Percentiles rank a stretch among this genome's conserved stretches.
phyloP scores from a whole-genome alignment of 495 filamentous ascomycete genomes.

The Delitschia confertaspora region DNA sequence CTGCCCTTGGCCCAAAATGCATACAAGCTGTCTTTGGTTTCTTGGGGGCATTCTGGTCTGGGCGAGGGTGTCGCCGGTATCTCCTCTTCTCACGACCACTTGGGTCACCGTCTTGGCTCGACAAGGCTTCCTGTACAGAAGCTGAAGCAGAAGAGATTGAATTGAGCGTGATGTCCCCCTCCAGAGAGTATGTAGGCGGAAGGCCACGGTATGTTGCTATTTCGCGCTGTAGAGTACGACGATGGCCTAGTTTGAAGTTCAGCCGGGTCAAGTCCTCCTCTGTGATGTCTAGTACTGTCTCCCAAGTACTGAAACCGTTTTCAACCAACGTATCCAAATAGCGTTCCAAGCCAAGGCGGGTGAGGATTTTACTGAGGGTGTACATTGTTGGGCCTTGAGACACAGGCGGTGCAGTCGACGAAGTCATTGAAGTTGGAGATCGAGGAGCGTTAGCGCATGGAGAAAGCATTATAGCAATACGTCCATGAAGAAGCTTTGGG shows the following conservation, averaged over 20 bases:
- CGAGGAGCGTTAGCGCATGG: no score
- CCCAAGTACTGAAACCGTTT: conserved; percentile 26
- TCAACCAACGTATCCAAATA: conserved; percentile 12
- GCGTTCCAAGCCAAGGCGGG: conserved; percentile 9
- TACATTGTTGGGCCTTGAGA: background rate
- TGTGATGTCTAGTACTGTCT: conserved; percentile 27
- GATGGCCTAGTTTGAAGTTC: conserved; percentile 29
- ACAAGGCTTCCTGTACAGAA: conserved; percentile 13
- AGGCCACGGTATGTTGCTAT: conserved; percentile 25
- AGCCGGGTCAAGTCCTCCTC: conserved; percentile 26
- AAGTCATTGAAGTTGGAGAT: no score
- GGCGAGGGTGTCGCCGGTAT: conserved; percentile 27
- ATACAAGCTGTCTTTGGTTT: conserved; percentile 31
- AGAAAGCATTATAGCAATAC: no score
- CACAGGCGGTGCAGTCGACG: no score
- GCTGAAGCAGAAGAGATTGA: conserved; percentile 12
- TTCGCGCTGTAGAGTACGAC: conserved; percentile 27
- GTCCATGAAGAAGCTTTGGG: no score
- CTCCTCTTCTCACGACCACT: conserved; percentile 26
- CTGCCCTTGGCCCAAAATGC: background rate
- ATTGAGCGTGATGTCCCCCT: background rate
- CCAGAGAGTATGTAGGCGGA: conserved; percentile 10
- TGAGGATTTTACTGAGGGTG: conserved; percentile 9
- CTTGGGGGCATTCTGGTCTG: conserved; percentile 29
- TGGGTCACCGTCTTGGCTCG: no score